Evolutionary conservation across 805 yeast genomes (phyloP), one percentile per base, ranked within the genome.

Genomic region (Saturnispora ahearnii): DNA sequence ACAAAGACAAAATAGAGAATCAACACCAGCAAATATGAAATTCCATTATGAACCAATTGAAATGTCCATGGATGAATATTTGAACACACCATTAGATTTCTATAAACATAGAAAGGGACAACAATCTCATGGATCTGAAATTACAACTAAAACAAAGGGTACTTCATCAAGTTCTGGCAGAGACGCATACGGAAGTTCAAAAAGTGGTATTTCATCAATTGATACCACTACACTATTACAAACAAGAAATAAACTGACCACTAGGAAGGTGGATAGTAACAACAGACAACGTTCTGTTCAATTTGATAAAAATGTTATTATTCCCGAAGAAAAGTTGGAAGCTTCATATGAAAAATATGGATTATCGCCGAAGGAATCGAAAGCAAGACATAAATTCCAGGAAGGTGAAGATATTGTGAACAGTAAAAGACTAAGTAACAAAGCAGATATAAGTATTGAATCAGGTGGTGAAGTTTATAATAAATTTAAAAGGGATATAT

Each of bases 381-480:
- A 22, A 36, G 22, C 45, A 29, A 44, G 22, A 37, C 38, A 36
- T 15, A 36, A 44, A 43, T 36, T 43, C 5, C 8, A 34, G 21
- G 42, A 43, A 32, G 32, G 42, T 11, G 10, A n/a, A 7, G 45
- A 18, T 26, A 15, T 9, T 13, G 9, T 15, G 9, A 26, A 22
- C 4, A 34, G 8, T 3, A 55, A 51, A 36, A 53, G 62, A 43
- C 30, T 50, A 24, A 62, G 62, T 51, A 54, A 57, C 5, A 50
- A 51, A 51, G 62, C 62, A 6, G 62, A 59, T 46, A 44, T 62
- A 8, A 59, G 65, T 45, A 48, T 64, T 31, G 65, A 53, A n/a
- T 57, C 66, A 3, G 59, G 57, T 13, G 49, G 59, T 2, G 67
- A 61, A 32, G 49, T 57, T 3, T 63, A 60, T 48, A 51, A 47